Conservation (phyloP, 169 alveolate genomes). For the Perkinsus chesapeaki region DNA sequence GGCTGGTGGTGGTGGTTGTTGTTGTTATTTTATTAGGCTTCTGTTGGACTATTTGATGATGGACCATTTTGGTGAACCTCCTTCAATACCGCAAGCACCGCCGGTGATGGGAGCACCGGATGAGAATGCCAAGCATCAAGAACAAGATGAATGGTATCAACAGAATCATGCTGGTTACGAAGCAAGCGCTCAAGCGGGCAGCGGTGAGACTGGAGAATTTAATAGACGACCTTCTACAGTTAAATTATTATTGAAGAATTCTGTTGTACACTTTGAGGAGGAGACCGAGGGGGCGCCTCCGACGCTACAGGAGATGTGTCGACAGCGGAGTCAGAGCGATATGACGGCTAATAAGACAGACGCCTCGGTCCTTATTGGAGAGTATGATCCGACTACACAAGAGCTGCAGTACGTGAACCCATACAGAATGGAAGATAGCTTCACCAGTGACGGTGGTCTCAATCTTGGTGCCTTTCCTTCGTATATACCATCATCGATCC, state of each 20-base stretch:
- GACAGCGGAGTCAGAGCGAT: not conserved
- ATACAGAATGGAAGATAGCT: not conserved
- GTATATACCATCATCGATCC: not conserved
- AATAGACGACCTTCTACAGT: not conserved
- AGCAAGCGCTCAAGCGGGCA: not conserved
- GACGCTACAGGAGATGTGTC: not conserved
- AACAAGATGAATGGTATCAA: not conserved
- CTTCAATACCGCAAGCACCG: not conserved
- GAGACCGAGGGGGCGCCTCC: not conserved
- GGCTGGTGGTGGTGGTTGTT: not conserved
- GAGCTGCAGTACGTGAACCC: not conserved
- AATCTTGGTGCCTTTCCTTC: not conserved
- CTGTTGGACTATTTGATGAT: not conserved
- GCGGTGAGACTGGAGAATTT: not conserved
- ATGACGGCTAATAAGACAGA: not conserved
- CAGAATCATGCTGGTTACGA: not conserved
- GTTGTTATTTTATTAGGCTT: not conserved
- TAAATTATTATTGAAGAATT: not conserved
- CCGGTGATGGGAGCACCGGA: not conserved
- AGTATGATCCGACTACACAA: not conserved
- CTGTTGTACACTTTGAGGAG: not conserved
- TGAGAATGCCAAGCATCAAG: not conserved
- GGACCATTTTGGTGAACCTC: not conserved
- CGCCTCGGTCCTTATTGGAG: not conserved
- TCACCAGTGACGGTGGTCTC: not conserved